Base-by-base conservation (phyloP, 306 rosid species). In the Calophaca sinica region DNA sequence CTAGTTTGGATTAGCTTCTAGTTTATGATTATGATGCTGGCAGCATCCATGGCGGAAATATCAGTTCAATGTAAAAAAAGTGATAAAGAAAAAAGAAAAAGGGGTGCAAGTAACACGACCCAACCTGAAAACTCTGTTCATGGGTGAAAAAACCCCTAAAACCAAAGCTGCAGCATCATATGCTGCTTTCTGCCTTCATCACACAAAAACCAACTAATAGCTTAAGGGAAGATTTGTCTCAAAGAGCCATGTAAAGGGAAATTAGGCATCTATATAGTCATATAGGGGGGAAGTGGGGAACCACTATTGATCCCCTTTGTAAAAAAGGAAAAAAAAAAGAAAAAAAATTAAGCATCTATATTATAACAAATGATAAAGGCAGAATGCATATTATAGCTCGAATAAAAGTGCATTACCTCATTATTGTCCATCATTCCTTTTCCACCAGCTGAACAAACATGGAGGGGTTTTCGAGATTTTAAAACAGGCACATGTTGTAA, bases 391-490 rank as follows among this genome's bases (percentile, higher is more conserved):
- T 11, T 62, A 57, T 29, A 38, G 14, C 28, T 10, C 28, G 63
- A 72, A 67, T 15, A n/a, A 62, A 54, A n/a, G 50, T 20, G 50
- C 14, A 45, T 78, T 70, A 87, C 91, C 89, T 75, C 86, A 75
- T 70, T 75, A 68, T 62, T 82, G 42, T 45, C 86, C 81, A 52
- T 75, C 70, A 80, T 85, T 76, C 87, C 89, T 72, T 78, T 70
- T 51, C 83, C 87, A 68, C 85, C 86, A 5, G 83, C 86, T 11
- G 65, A 76, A 79, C 89, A 85, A 53, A 83, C 82, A 31, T 75
- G 82, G 63, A 74, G 76, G 51, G 75, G 45, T 14, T 28, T 72
- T 38, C 6, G 66, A 45, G 50, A 80, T 73, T 74, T 83, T 7
- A 80, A 75, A 20, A 71, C 6, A 0, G 84, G 81, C 41, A 68